Percentiles rank a stretch among this genome's conserved stretches.
phyloP scores from a whole-genome alignment of 768 basidiomycete species.

The Pleurotus ostreatus region DNA sequence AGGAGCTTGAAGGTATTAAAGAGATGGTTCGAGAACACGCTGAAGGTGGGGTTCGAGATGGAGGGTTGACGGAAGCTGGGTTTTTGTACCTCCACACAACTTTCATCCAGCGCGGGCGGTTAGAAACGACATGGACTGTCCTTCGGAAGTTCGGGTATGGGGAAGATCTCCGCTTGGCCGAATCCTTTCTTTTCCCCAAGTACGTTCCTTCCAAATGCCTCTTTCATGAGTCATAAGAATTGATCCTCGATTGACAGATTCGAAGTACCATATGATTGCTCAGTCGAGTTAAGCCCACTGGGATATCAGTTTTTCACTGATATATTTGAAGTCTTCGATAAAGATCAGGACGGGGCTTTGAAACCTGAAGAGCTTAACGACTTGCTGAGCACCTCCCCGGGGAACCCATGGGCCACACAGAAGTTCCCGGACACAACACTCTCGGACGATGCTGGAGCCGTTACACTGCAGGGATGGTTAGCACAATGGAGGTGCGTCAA shows the following conservation, averaged over 20 bases:
- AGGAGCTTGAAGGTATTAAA: slow-evolving; percentile 95
- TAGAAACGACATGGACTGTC: slow-evolving; percentile 98
- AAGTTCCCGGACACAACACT: slow-evolving; percentile 90
- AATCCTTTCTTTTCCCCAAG: slow-evolving; percentile 87
- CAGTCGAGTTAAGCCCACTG: slow-evolving; percentile 89
- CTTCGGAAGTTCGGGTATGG: slow-evolving; percentile 94
- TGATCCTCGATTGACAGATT: slow-evolving; percentile 48
- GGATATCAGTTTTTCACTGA: slow-evolving; percentile 98
- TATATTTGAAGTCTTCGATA: slow-evolving; percentile 93
- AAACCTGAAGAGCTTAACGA: slow-evolving; percentile 80
- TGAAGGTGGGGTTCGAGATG: slow-evolving; percentile 67
- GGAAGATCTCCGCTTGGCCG: slow-evolving; percentile 86
- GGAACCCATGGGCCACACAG: slow-evolving; percentile 93
- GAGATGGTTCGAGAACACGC: slow-evolving; percentile 84
- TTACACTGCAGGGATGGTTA: slow-evolving; percentile 97
- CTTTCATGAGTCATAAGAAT: slow-evolving; percentile 7
- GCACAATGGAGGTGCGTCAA: slow-evolving; percentile 90
- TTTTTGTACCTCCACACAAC: slow-evolving; percentile 94
- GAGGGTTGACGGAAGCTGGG: slow-evolving; percentile 86
- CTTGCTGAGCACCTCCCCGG: slow-evolving; percentile 91
- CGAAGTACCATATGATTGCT: slow-evolving; percentile 90
- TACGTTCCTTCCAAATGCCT: slow-evolving; percentile 31
- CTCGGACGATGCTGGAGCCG: slow-evolving; percentile 80
- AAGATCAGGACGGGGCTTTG: slow-evolving; percentile 94
- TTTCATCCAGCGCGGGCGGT: slow-evolving; percentile 92